Percentiles rank a stretch among this genome's conserved stretches.
phyloP scores from a whole-genome alignment of 2,329 filamentous ascomycete species.

The Xylaria sp. region DNA sequence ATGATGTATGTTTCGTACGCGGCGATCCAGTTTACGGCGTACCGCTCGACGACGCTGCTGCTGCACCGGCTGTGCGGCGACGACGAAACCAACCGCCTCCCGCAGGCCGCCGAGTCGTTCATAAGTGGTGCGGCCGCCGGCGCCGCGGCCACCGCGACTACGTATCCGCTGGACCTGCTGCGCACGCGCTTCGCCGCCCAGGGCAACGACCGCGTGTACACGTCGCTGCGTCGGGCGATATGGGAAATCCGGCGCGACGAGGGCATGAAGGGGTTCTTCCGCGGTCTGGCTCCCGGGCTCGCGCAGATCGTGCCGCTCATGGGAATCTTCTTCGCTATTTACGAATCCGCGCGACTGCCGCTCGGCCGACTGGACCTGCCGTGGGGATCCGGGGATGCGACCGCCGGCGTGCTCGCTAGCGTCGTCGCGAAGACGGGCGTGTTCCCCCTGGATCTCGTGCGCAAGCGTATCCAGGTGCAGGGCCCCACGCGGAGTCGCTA shows the following conservation, averaged over 20 bases:
- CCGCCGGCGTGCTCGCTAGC: slow-evolving; percentile 82
- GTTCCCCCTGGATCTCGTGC: slow-evolving; percentile 91
- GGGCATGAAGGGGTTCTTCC: slow-evolving; percentile 84
- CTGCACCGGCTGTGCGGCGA: slow-evolving; percentile 65
- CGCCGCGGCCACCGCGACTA: slow-evolving; percentile 81
- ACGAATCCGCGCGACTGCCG: slow-evolving; percentile 78
- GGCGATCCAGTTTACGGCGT: slow-evolving; percentile 88
- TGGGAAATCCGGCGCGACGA: slow-evolving; percentile 79
- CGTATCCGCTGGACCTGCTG: slow-evolving; percentile 93
- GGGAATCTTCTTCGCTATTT: slow-evolving; percentile 93
- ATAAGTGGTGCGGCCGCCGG: slow-evolving; percentile 85
- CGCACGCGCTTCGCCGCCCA: slow-evolving; percentile 97
- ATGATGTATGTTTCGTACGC: slow-evolving; percentile 93
- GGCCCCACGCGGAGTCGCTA: slow-evolving; percentile 84
- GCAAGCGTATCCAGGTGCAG: slow-evolving; percentile 95
- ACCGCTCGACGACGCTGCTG: slow-evolving; percentile 77
- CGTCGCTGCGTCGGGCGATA: slow-evolving; percentile 75
- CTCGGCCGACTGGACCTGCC: slow-evolving; percentile 68
- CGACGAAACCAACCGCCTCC: slow-evolving; percentile 55
- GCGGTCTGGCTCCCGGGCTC: slow-evolving; percentile 82
- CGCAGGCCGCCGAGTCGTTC: slow-evolving; percentile 80
- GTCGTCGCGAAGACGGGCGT: slow-evolving; percentile 87
- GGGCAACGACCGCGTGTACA: slow-evolving; percentile 82
- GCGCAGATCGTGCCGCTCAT: slow-evolving; percentile 95
- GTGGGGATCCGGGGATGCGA: slow-evolving; percentile 83